phyloP scores from a whole-genome alignment of 2,329 filamentous ascomycete genomes.

The Ophiocordyceps robertsii region DNA sequence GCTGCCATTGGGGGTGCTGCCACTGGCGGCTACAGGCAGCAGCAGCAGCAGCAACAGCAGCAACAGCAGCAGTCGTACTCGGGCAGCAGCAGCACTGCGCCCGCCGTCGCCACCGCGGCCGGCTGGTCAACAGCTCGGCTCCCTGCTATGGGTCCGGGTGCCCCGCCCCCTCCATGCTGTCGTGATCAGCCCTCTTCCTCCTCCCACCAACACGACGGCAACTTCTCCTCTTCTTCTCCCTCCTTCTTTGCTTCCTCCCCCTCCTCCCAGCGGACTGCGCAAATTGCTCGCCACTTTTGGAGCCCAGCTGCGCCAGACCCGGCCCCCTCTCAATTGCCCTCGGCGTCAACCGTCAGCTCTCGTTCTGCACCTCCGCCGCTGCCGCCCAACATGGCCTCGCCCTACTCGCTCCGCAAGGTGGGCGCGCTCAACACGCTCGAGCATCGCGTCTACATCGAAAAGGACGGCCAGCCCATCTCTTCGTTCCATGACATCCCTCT shows the following conservation, averaged over 20 bases:
- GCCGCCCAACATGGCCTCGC: constrained; percentile 37
- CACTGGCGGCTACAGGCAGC: background rate
- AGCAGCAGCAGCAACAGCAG: too few species aligned
- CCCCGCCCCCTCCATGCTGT: constrained; percentile 24
- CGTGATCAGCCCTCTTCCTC: constrained; percentile 3
- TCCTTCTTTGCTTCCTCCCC: constrained; percentile 19
- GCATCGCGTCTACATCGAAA: constrained; percentile 95
- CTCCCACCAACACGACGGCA: constrained; percentile 9
- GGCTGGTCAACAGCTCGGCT: constrained; percentile 1
- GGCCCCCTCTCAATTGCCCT: background rate
- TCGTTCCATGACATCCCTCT: constrained; percentile 98
- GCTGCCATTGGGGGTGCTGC: background rate
- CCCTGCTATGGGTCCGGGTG: constrained; percentile 14
- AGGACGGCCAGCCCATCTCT: constrained; percentile 87
- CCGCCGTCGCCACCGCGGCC: background rate
- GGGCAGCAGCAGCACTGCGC: background rate
- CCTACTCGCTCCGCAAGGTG: constrained; percentile 74
- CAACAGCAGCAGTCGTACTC: background rate
- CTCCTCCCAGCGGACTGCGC: constrained; percentile 30
- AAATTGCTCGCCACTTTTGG: constrained; percentile 42
- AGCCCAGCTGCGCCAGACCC: constrained; percentile 1
- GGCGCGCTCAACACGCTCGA: constrained; percentile 85
- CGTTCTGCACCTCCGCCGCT: constrained; percentile 2
- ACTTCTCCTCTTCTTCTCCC: constrained; percentile 5
- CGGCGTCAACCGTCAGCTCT: constrained; percentile 8